Conservation (phyloP, 805 yeast genomes). For the Komagataella pastoris region DNA sequence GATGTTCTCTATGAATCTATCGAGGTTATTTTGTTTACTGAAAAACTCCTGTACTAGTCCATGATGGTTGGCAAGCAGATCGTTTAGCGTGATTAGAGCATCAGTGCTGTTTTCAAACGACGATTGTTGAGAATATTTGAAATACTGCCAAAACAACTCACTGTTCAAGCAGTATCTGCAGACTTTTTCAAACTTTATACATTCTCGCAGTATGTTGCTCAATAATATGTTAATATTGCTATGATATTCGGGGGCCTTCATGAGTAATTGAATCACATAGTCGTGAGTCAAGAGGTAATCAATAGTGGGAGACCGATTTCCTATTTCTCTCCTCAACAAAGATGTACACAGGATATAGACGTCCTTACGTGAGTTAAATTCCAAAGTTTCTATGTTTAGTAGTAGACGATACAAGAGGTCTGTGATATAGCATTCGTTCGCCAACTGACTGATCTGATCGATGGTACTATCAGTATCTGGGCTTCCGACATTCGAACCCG, state of each 20-base stretch:
- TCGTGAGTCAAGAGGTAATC: conserved; percentile 67
- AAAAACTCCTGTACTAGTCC: conserved; percentile 62
- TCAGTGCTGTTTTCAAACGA: conserved; percentile 88
- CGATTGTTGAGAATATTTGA: conserved; percentile 60
- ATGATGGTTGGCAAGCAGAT: conserved; percentile 57
- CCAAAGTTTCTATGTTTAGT: conserved; percentile 48
- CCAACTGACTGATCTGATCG: conserved; percentile 62
- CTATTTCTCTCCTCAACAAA: conserved; percentile 65
- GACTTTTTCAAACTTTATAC: conserved; percentile 65
- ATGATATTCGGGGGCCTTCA: conserved; percentile 60
- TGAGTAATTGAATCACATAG: conserved; percentile 43
- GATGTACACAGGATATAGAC: conserved; percentile 62
- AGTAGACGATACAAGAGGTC: conserved; percentile 58
- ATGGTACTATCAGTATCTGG: conserved; percentile 24
- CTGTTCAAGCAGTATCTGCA: conserved; percentile 45
- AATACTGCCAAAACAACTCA: conserved; percentile 67
- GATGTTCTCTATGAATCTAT: conserved; percentile 43
- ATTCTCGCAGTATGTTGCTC: conserved; percentile 75
- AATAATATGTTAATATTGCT: conserved; percentile 55
- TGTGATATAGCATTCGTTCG: conserved; percentile 64
- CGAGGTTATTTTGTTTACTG: conserved; percentile 30
- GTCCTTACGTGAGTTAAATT: conserved; percentile 84
- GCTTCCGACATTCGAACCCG: not conserved
- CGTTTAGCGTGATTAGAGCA: conserved; percentile 66
- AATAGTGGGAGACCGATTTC: conserved; percentile 71